These are phyloP conservation scores for Glarea lozoyensis DNA, from an alignment of 495 filamentous ascomycete species.

Conservation along the genomic window DNA sequence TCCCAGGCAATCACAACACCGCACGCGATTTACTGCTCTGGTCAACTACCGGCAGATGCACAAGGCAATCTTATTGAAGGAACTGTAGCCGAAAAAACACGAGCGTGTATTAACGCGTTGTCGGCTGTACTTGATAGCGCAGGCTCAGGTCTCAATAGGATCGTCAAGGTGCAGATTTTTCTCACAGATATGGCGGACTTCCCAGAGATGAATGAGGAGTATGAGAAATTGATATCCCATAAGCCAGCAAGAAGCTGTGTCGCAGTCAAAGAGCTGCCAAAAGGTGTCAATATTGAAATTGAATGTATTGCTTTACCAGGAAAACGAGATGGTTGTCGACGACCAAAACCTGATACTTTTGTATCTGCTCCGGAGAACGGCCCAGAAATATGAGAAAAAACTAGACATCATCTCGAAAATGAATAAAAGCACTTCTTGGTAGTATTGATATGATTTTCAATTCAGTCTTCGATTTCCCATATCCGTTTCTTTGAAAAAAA, in stretches of 20 bases:
- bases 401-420: no score
- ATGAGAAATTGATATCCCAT: slow-evolving; percentile 77
- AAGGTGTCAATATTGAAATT: slow-evolving; percentile 86
- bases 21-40: slow-evolving; percentile 80
- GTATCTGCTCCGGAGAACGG: no score
- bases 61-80: slow-evolving; percentile 66
- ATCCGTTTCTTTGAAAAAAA: no score
- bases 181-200: slow-evolving; percentile 81
- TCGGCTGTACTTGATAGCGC: slow-evolving; percentile 67
- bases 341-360: no score
- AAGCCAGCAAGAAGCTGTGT: slow-evolving; percentile 93
- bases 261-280: slow-evolving; percentile 81
- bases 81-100: slow-evolving; percentile 67
- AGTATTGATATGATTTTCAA: no score
- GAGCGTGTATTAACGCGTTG: slow-evolving; percentile 67
- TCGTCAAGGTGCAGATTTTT: slow-evolving; percentile 81
- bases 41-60: slow-evolving; percentile 79
- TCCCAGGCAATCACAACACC: slow-evolving; percentile 85
- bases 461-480: no score
- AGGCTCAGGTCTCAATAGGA: slow-evolving; percentile 62
- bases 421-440: no score
- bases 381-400: no score
- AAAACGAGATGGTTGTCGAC: no score
- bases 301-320: slow-evolving; percentile 70
- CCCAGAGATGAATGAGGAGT: slow-evolving; percentile 78